Conservation (phyloP, 2,329 filamentous ascomycete genomes). For the Pseudogymnoascus sp. region DNA sequence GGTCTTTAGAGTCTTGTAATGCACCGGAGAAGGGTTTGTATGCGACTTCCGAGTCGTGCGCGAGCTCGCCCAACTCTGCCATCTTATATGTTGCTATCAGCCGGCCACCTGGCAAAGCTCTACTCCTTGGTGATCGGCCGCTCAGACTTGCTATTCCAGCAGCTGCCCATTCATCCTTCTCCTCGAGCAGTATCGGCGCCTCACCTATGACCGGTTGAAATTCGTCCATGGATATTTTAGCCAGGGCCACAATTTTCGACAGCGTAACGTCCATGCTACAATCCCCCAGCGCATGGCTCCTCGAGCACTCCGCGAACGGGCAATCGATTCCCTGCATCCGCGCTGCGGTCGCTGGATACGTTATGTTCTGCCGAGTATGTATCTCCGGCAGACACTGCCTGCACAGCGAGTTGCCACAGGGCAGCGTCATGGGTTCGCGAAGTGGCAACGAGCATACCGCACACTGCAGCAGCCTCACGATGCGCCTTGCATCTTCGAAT, state of each 20-base stretch:
- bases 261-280: constrained; percentile 71
- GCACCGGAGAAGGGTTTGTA: constrained; percentile 35
- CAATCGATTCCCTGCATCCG: constrained; percentile 67
- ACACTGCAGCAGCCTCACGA: constrained; percentile 73
- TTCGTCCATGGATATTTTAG: constrained; percentile 30
- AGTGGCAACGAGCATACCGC: constrained; percentile 62
- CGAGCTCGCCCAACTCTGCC: constrained; percentile 52
- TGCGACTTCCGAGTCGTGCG: constrained; percentile 46
- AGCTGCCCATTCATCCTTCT: constrained; percentile 33
- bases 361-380: constrained; percentile 59
- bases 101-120: constrained; percentile 45
- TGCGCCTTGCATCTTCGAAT: constrained; percentile 15
- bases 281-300: constrained; percentile 68
- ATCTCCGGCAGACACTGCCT: constrained; percentile 62
- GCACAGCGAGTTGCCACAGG: constrained; percentile 75
- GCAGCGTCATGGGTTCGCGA: constrained; percentile 62
- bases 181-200: constrained; percentile 34
- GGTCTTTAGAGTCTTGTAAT: constrained; percentile 14
- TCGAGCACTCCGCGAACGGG: constrained; percentile 56
- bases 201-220: constrained; percentile 22
- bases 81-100: constrained; percentile 60
- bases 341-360: constrained; percentile 63
- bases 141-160: constrained; percentile 36
- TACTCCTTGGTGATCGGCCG: constrained; percentile 26
- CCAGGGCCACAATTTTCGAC: constrained; percentile 56